These are phyloP conservation scores for Calonectria pseudoturangicola DNA, from an alignment of 2,329 filamentous ascomycete genomes.

Conservation along the genomic window DNA sequence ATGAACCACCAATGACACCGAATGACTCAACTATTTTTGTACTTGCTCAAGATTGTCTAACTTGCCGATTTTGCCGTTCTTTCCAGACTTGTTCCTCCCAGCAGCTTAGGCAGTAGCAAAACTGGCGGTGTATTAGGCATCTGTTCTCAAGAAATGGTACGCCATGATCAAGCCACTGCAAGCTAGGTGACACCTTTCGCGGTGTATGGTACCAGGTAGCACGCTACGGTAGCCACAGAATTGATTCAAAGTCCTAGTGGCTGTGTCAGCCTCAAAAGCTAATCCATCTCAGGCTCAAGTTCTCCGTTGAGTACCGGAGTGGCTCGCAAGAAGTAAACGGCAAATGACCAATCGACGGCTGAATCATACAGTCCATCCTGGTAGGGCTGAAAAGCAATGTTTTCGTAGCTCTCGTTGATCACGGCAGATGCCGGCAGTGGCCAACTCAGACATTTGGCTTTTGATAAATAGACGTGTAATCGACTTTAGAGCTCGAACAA, in stretches of 20 bases:
- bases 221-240: background rate
- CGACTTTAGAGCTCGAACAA: background rate
- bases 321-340: background rate
- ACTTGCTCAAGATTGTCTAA: background rate
- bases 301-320: constrained; percentile 13
- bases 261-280: constrained; percentile 19
- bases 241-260: constrained; percentile 14
- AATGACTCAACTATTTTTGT: background rate
- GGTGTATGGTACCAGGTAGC: background rate
- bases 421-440: background rate
- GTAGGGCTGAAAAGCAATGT: constrained; percentile 15
- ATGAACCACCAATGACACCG: background rate
- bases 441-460: too few species aligned
- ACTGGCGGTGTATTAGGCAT: constrained; percentile 6
- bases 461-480: background rate
- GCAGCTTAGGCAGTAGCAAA: background rate
- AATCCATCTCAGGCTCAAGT: background rate
- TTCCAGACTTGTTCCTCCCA: background rate
- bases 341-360: background rate
- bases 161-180: background rate
- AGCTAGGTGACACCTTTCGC: background rate
- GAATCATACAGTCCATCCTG: background rate
- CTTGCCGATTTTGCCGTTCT: constrained; percentile 7
- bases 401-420: background rate
- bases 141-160: background rate